These are phyloP conservation scores for Fusarium lyarnte DNA, from an alignment of 2,329 filamentous ascomycete genomes.

Conservation along the genomic window DNA sequence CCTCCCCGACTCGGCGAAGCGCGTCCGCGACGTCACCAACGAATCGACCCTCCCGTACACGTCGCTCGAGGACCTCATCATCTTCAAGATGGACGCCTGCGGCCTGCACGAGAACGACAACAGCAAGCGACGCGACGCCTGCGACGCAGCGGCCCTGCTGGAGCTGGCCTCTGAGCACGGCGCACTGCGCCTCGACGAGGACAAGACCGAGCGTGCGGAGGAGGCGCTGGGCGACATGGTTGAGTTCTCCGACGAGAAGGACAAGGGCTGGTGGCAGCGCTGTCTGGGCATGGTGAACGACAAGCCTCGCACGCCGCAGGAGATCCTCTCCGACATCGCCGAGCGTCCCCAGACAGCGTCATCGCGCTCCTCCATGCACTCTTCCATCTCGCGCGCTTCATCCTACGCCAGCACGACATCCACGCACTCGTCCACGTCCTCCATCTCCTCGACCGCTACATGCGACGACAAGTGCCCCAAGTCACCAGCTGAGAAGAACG, in stretches of 20 bases:
- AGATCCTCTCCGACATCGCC: conserved; percentile 44
- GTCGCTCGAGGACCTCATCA: conserved; percentile 42
- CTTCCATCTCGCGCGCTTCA: conserved; percentile 42
- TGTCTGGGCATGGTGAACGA: conserved; percentile 37
- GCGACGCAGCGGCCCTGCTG: conserved; percentile 40
- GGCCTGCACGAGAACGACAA: conserved; percentile 40
- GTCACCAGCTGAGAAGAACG: conserved; percentile 36
- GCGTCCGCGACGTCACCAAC: conserved; percentile 32
- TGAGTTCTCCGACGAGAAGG: conserved; percentile 39
- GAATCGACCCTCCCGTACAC: conserved; percentile 38
- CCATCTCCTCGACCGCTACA: conserved; percentile 34
- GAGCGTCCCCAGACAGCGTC: conserved; percentile 28
- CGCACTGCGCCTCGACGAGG: conserved; percentile 40
- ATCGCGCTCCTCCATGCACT: conserved; percentile 30
- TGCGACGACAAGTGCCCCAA: conserved; percentile 36
- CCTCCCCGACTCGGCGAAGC: conserved; percentile 40
- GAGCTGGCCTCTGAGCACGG: conserved; percentile 41
- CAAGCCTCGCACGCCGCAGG: conserved; percentile 38
- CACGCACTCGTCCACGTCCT: conserved; percentile 36
- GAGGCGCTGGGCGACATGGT: conserved; percentile 41
- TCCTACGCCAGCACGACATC: conserved; percentile 41
- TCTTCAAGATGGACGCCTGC: conserved; percentile 45
- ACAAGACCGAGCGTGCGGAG: conserved; percentile 40
- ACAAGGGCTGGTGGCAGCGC: conserved; percentile 46
- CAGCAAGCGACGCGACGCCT: conserved; percentile 42